Conservation (phyloP, 2,329 filamentous ascomycete genomes). For the Nemania abortiva region DNA sequence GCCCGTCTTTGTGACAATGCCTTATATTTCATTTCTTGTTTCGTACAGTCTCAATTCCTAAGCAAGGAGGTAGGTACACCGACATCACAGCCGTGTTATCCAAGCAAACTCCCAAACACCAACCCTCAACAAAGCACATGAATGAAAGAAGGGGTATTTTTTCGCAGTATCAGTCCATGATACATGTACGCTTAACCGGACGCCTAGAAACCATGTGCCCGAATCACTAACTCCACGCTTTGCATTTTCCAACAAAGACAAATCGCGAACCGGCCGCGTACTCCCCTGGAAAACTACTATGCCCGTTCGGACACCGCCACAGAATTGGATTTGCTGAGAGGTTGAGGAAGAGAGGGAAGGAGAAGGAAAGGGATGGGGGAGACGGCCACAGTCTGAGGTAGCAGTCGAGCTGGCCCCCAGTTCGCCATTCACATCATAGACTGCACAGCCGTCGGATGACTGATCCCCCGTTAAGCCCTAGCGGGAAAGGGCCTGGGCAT, state of each 20-base stretch:
- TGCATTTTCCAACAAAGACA: not conserved
- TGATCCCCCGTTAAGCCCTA: not conserved
- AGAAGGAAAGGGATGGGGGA: not conserved
- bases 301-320: no score
- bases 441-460: conserved; percentile 8
- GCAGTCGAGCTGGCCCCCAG: conserved; percentile 7
- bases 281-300: no score
- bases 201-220: not conserved
- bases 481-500: conserved; percentile 23
- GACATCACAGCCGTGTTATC: no score
- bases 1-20: not conserved
- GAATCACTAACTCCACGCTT: conserved; percentile 8
- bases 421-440: not conserved
- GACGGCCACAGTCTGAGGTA: not conserved
- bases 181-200: not conserved
- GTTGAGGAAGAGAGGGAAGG: not conserved
- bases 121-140: no score
- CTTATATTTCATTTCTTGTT: not conserved
- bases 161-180: not conserved
- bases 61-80: no score
- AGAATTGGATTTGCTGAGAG: not conserved
- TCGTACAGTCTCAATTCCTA: not conserved
- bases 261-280: not conserved
- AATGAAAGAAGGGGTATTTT: not conserved
- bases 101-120: no score